Evolutionary conservation across 352 stramenopile genomes (phyloP), one percentile per base, ranked within the genome.

Genomic region (Elongisporangium anandrum): DNA sequence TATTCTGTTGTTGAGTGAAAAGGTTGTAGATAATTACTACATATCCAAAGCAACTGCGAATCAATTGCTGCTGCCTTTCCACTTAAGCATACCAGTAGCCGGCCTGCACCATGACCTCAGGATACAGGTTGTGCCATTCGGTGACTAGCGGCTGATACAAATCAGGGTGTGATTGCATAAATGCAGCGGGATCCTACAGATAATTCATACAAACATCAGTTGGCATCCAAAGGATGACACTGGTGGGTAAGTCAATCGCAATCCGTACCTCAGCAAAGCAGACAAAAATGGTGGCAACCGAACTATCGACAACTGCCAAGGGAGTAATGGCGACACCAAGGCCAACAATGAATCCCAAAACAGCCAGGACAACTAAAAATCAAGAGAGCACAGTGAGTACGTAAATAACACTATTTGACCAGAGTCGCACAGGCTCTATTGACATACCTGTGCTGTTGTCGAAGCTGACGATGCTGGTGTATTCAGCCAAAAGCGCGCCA

Each of bases 201-300:
- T 24, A 24, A 13, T 2, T 12, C n/a, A n/a, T n/a, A n/a, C n/a
- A n/a, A n/a, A 34, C 2, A 45, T 45, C 17, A 45, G 10, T 38
- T 45, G 34, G 10, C 9, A 45, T 45, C 10, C 17, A 41, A 12
- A 21, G 54, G n/a, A n/a, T n/a, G n/a, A n/a, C n/a, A n/a, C n/a
- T n/a, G n/a, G n/a, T n/a, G 19, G 26, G 4, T 20, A 29, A 53
- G 15, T 49, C 12, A n/a, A 8, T 6, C 23, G 24, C 48, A 21
- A 60, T 34, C n/a, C 19, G 0, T 54, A 83, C 83, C 70, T 98
- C 91, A 2, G 95, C 95, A 68, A 98, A 99, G 76, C 94, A 98
- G 13, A 99, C 96, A 65, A 98, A 98, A 41, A 98, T 93, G 2
- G 96, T 98, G 48, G 96, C 94, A 17, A 98, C 91, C 3, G 94